A percentile compares a stretch with the other conserved stretches of the same genome.
Evolutionary conservation across 2,329 filamentous ascomycete genomes (phyloP).

Genomic region (Periconia sp.): DNA sequence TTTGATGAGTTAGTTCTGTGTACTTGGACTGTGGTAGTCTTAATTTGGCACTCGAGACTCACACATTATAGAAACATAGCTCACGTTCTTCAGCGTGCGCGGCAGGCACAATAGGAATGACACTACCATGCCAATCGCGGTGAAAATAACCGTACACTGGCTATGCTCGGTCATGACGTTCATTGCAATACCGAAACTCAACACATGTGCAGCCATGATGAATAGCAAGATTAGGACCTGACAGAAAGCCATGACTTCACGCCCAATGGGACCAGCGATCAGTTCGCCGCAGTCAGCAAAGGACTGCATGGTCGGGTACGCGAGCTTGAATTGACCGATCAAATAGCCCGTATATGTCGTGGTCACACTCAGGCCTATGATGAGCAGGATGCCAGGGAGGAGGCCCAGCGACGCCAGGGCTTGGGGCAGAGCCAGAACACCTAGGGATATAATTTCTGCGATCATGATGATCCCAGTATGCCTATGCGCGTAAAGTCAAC

Average conservation of each 20-base stretch:
- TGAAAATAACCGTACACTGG: conserved; percentile 66
- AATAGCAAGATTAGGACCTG: conserved; percentile 68
- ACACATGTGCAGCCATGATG: conserved; percentile 70
- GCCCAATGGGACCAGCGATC: conserved; percentile 61
- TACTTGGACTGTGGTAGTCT: background rate
- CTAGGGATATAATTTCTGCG: conserved; percentile 61
- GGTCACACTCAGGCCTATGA: conserved; percentile 56
- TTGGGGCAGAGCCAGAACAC: conserved; percentile 58
- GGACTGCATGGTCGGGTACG: conserved; percentile 61
- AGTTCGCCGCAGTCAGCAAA: conserved; percentile 70
- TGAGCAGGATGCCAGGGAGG: conserved; percentile 57
- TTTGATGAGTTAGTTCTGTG: conserved; percentile 16
- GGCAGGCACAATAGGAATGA: conserved; percentile 58
- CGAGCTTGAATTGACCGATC: conserved; percentile 61
- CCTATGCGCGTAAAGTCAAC: conserved; percentile 21
- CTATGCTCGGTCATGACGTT: conserved; percentile 64
- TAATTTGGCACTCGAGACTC: conserved; percentile 15
- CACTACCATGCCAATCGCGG: conserved; percentile 59
- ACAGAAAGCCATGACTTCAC: conserved; percentile 63
- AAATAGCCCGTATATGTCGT: conserved; percentile 64
- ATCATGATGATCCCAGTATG: conserved; percentile 56
- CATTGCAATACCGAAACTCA: conserved; percentile 71
- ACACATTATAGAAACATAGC: conserved; percentile 64
- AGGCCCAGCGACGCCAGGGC: conserved; percentile 56
- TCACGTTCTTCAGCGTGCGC: conserved; percentile 63